These are phyloP conservation scores for Dioscorea alata DNA, from an alignment of 106 monocot genomes.

Conservation along the genomic window DNA sequence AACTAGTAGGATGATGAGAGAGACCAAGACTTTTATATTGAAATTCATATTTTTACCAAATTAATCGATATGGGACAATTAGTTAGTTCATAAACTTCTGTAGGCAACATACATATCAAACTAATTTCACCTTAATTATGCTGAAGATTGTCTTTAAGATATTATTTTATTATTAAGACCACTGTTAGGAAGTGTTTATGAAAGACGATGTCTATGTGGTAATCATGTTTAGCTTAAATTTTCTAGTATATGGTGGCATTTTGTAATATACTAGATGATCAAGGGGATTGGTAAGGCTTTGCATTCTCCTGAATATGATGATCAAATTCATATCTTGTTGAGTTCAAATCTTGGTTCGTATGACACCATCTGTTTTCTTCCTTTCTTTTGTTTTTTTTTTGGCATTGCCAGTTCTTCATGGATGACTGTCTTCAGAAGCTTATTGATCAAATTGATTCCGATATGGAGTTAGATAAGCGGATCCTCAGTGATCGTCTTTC, in stretches of 20 bases:
- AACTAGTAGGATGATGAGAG: no score
- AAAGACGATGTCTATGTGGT: background rate
- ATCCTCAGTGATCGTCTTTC: conserved; percentile 74
- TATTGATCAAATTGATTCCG: conserved; percentile 64
- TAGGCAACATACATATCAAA: no score
- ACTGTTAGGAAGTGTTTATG: no score
- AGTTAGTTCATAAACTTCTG: no score
- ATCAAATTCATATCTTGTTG: background rate
- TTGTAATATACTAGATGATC: background rate
- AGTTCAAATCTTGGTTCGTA: background rate
- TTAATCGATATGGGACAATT: no score
- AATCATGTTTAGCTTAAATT: background rate
- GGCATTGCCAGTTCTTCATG: conserved; percentile 74
- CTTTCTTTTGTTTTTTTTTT: background rate
- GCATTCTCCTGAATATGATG: background rate
- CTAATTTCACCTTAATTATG: no score
- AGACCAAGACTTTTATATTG: no score
- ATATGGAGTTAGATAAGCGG: conserved; percentile 43
- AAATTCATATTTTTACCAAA: no score
- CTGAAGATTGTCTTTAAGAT: no score
- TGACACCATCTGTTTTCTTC: background rate
- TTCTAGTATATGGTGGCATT: background rate
- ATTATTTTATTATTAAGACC: no score
- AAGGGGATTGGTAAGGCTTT: background rate
- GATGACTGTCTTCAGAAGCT: conserved; percentile 82